Conservation (phyloP, 495 filamentous ascomycete species). For the Penicillium pancosmium region DNA sequence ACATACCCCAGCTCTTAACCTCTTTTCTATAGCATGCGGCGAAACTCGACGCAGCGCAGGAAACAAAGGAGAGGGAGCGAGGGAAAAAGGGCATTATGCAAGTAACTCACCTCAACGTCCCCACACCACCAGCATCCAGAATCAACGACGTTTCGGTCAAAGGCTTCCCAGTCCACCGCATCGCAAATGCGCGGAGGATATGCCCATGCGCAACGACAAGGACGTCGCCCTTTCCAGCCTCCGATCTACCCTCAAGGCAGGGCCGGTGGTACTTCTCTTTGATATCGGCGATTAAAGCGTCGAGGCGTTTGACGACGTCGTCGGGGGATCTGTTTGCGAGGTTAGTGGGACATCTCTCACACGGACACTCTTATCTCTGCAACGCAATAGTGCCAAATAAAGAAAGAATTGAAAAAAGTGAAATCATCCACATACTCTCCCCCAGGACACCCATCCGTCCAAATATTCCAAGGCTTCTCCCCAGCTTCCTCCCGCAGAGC, state of each 20-base stretch:
- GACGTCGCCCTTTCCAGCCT: slow-evolving; percentile 57
- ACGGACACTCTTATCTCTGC: background rate
- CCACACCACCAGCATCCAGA: slow-evolving; percentile 82
- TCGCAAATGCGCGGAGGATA: slow-evolving; percentile 85
- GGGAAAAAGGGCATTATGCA: background rate
- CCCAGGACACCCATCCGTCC: slow-evolving; percentile 76
- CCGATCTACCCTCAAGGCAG: slow-evolving; percentile 42
- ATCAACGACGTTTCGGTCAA: slow-evolving; percentile 56
- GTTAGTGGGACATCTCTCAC: background rate
- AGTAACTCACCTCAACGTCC: slow-evolving; percentile 65
- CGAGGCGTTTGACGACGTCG: slow-evolving; percentile 69
- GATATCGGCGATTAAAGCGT: slow-evolving; percentile 76
- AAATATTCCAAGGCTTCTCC: slow-evolving; percentile 71
- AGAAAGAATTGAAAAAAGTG: slow-evolving; percentile 1
- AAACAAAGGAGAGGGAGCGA: too few relatives aligned
- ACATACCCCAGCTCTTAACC: too few relatives aligned
- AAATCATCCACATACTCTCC: slow-evolving; percentile 55
- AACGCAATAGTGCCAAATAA: background rate
- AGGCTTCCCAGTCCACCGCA: slow-evolving; percentile 78
- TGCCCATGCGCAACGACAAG: slow-evolving; percentile 82
- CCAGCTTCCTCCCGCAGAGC: slow-evolving; percentile 49
- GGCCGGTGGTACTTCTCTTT: slow-evolving; percentile 54
- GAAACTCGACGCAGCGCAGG: too few relatives aligned
- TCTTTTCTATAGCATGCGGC: too few relatives aligned
- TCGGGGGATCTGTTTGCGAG: slow-evolving; percentile 53